Conservation (phyloP, 2,329 filamentous ascomycete species). For the Pseudocercospora pini-densiflorae region DNA sequence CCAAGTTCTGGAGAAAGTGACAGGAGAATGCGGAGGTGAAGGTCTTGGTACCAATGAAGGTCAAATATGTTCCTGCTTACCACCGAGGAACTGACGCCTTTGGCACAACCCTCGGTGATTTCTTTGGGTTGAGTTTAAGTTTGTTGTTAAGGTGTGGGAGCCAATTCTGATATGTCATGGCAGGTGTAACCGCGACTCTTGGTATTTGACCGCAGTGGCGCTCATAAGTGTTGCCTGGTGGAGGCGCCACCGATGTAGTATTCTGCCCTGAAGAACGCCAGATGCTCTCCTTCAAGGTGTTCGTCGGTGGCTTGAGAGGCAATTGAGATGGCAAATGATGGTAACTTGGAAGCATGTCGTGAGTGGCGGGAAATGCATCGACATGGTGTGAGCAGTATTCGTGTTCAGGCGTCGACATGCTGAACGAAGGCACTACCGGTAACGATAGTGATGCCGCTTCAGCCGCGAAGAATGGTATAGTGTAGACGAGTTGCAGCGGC, state of each 20-base stretch:
- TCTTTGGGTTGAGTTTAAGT: neutral
- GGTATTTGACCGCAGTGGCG: slow-evolving; percentile 7
- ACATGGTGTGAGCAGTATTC: too few species aligned
- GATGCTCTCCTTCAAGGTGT: neutral
- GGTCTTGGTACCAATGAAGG: slow-evolving; percentile 4
- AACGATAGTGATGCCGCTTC: too few species aligned
- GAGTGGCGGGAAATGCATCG: too few species aligned
- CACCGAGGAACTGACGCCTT: slow-evolving; percentile 7
- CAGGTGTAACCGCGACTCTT: slow-evolving; percentile 9
- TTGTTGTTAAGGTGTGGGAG: slow-evolving; percentile 8
- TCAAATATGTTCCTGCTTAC: slow-evolving; percentile 1
- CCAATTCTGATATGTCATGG: slow-evolving; percentile 1
- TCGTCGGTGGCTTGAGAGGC: neutral
- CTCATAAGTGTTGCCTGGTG: neutral
- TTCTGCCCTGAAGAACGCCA: neutral
- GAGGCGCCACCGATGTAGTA: neutral
- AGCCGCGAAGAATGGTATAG: too few species aligned
- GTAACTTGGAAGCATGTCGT: too few species aligned
- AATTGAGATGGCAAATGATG: neutral
- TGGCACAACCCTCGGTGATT: slow-evolving; percentile 10
- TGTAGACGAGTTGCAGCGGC: too few species aligned
- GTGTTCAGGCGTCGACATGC: too few species aligned
- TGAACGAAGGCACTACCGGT: too few species aligned
- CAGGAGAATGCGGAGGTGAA: slow-evolving; percentile 12
- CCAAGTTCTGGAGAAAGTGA: neutral